Base-by-base conservation (phyloP, 1,139 yeast genomes). In the Pneumocystis wakefieldiae region DNA sequence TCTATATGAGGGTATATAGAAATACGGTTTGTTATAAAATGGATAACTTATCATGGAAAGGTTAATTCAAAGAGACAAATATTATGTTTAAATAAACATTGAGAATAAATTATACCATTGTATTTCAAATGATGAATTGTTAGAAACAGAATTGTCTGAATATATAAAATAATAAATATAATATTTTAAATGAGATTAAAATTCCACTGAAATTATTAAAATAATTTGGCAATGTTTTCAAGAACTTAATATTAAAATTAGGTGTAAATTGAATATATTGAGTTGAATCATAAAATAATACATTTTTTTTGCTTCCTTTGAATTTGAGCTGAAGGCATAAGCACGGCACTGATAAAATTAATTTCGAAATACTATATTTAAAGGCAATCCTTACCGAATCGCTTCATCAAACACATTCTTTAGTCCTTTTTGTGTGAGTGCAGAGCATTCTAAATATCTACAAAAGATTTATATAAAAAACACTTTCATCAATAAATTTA, bases 341-440 rank as follows among this genome's bases (percentile, higher is more conserved):
- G 55, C 24, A 48, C 55, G 1, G 55, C 55, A 2, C 55, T 48
- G 24, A 15, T 8, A 37, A 48, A 48, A 48, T 48, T 48, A 48
- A 7, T 48, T 12, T 24, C 2, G 12, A 15, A 48, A 48, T 48
- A 17, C 8, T 41, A 48, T 48, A 3, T 24, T 12, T 48, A 48
- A 48, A 19, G n/a, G 58, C 10, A 86, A 32, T 32, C 35, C 92
- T 0, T 84, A 80, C 69, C 84, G 81, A 61, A 88, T 87, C 24
- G 96, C 95, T 66, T 77, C 83, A 70, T 88, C 95, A 70, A 89
- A 89, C 19, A 89, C 85, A 65, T 85, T 87, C 68, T 70, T 73
- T 66, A 74, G 70, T 35, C 96, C 96, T 66, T 80, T 81, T 74
- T 89, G 96, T 36, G 94, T 86, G 28, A 92, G 87, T n/a, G 97